These are phyloP conservation scores for Tulasnella sp. DNA, from an alignment of 768 basidiomycete genomes.

Conservation along the genomic window DNA sequence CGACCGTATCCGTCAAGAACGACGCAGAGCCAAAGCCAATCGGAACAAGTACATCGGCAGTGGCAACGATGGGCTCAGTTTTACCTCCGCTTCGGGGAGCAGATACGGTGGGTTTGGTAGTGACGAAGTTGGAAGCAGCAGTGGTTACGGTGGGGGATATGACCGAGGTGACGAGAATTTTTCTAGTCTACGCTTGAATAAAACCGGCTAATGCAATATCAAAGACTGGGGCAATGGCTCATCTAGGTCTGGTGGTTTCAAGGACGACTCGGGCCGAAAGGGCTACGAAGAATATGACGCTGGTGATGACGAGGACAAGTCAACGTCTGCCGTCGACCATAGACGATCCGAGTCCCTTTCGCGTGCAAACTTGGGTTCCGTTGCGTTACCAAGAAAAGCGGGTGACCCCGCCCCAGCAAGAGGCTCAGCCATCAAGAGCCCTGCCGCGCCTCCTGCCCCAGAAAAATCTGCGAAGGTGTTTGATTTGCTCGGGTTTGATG, in stretches of 20 bases:
- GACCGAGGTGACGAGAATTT: neutral
- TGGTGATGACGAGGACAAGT: conserved; percentile 66
- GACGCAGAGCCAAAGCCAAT: conserved; percentile 85
- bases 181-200: neutral
- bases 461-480: conserved; percentile 23
- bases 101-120: conserved; percentile 62
- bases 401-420: conserved; percentile 23
- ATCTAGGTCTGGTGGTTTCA: conserved; percentile 40
- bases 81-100: conserved; percentile 39
- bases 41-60: conserved; percentile 80
- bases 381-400: conserved; percentile 29
- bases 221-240: conserved; percentile 25
- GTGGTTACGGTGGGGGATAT: conserved; percentile 24
- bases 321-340: neutral
- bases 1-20: conserved; percentile 76
- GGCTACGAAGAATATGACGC: conserved; percentile 93
- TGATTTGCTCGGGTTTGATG: conserved; percentile 39
- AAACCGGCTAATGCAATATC: neutral
- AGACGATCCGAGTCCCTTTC: conserved; percentile 24
- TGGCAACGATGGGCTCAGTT: conserved; percentile 69
- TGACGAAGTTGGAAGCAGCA: conserved; percentile 31
- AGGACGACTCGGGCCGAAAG: conserved; percentile 42
- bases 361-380: conserved; percentile 22
- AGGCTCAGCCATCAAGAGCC: neutral
- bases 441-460: neutral